Percentiles rank a stretch among this genome's conserved stretches.
phyloP scores from a whole-genome alignment of 2,329 filamentous ascomycete species.

The Fusarium citri region DNA sequence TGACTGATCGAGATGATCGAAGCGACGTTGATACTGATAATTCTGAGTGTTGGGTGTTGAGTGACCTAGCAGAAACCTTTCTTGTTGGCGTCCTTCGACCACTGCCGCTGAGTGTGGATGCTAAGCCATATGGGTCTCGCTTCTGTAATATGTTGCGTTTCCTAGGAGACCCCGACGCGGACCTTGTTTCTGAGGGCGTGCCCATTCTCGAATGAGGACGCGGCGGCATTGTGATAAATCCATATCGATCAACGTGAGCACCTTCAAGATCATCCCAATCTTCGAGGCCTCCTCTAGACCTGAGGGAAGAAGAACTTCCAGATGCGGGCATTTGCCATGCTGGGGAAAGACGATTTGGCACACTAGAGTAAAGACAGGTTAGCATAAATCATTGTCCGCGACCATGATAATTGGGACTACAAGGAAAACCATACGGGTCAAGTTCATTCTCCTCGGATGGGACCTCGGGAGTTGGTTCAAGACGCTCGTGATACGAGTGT shows the following conservation, averaged over 20 bases:
- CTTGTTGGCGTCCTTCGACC: constrained; percentile 60
- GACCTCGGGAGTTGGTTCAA: constrained; percentile 63
- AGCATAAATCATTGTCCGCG: constrained; percentile 46
- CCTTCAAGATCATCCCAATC: constrained; percentile 75
- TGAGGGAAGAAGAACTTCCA: constrained; percentile 58
- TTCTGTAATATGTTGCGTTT: constrained; percentile 58
- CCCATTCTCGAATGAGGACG: constrained; percentile 56
- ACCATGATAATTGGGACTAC: constrained; percentile 44
- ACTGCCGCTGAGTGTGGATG: constrained; percentile 55
- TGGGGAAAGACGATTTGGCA: constrained; percentile 48
- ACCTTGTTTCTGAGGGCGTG: constrained; percentile 56
- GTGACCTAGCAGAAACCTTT: constrained; percentile 68
- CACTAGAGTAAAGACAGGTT: constrained; percentile 44
- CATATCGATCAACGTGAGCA: constrained; percentile 73
- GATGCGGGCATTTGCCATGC: constrained; percentile 54
- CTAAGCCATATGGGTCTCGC: constrained; percentile 52
- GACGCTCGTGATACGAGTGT: constrained; percentile 60
- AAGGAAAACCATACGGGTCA: constrained; percentile 69
- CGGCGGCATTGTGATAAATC: constrained; percentile 68
- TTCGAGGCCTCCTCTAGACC: constrained; percentile 68
- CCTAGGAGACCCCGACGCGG: constrained; percentile 59
- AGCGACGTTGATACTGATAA: constrained; percentile 61
- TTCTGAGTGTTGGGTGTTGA: constrained; percentile 68
- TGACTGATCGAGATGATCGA: constrained; percentile 65
- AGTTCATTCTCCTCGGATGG: constrained; percentile 64